phyloP scores from a whole-genome alignment of 2,329 filamentous ascomycete species.

The Neonectria hederae region DNA sequence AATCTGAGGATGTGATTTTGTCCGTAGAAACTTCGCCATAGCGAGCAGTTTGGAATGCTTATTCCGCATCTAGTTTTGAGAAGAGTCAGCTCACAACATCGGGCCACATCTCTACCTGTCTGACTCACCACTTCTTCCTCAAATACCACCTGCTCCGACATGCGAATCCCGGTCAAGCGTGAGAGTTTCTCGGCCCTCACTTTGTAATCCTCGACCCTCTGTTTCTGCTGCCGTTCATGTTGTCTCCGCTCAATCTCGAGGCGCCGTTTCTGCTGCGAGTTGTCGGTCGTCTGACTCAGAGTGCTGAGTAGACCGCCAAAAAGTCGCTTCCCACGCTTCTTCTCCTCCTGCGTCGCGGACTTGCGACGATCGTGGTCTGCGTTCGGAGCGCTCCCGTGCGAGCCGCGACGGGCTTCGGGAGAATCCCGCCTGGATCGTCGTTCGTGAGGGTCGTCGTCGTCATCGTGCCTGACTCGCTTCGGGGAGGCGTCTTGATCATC shows the following conservation, averaged over 20 bases:
- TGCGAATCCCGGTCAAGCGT: constrained; percentile 68
- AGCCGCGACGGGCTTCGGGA: constrained; percentile 19
- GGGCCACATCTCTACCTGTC: background rate
- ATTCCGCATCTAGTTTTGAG: constrained; percentile 73
- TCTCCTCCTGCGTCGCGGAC: constrained; percentile 70
- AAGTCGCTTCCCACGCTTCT: constrained; percentile 82
- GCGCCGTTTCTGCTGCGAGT: constrained; percentile 72
- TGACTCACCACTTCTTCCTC: constrained; percentile 78
- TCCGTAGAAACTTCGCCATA: constrained; percentile 77
- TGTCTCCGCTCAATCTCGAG: constrained; percentile 85
- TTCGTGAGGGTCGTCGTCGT: constrained; percentile 28
- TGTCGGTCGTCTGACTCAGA: constrained; percentile 75
- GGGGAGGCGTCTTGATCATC: constrained; percentile 32
- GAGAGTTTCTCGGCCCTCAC: constrained; percentile 72
- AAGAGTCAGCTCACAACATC: constrained; percentile 27
- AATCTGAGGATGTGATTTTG: constrained; percentile 75
- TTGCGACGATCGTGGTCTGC: constrained; percentile 36
- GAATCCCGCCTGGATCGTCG: constrained; percentile 31
- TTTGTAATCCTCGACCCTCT: constrained; percentile 76
- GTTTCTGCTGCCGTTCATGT: constrained; percentile 77
- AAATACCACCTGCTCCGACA: constrained; percentile 76
- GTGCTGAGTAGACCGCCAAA: constrained; percentile 85
- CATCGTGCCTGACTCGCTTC: constrained; percentile 42
- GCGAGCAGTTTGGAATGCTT: constrained; percentile 78
- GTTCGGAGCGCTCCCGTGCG: constrained; percentile 14